These are phyloP conservation scores for Chaetomium tenue DNA, from an alignment of 495 filamentous ascomycete genomes.

Conservation along the genomic window DNA sequence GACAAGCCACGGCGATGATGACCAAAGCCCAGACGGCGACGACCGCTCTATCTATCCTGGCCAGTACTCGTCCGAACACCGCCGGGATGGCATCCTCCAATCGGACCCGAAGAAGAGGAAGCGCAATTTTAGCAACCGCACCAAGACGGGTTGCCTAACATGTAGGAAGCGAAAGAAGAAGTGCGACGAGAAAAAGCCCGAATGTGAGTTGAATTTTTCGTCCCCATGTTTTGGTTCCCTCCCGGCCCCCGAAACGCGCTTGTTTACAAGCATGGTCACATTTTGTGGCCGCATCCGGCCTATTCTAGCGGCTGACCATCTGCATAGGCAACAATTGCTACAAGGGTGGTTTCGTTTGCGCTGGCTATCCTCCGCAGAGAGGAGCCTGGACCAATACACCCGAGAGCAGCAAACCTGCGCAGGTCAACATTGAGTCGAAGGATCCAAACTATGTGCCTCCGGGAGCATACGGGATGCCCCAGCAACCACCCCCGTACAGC, in stretches of 20 bases:
- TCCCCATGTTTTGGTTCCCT: slow-evolving; percentile 14
- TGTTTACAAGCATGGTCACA: slow-evolving; percentile 24
- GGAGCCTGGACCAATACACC: slow-evolving; percentile 63
- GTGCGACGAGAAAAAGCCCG: slow-evolving; percentile 92
- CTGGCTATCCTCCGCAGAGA: slow-evolving; percentile 78
- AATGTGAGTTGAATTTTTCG: slow-evolving; percentile 60
- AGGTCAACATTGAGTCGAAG: slow-evolving; percentile 83
- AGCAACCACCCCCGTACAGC: slow-evolving; percentile 39
- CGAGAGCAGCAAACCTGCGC: slow-evolving; percentile 56
- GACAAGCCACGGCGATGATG: slow-evolving; percentile 40
- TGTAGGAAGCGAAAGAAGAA: slow-evolving; percentile 97
- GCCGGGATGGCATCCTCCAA: slow-evolving; percentile 55
- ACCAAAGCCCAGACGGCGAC: slow-evolving; percentile 51
- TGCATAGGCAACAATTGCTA: slow-evolving; percentile 82
- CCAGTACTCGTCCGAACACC: slow-evolving; percentile 48
- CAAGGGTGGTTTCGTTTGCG: slow-evolving; percentile 86
- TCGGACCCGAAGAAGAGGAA: slow-evolving; percentile 77
- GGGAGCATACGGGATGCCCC: slow-evolving; percentile 57
- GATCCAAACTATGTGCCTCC: slow-evolving; percentile 62
- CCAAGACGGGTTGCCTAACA: slow-evolving; percentile 96
- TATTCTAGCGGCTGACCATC: slow-evolving; percentile 22
- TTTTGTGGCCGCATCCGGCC: slow-evolving; percentile 22
- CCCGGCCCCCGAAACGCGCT: slow-evolving; percentile 1
- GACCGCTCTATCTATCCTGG: slow-evolving; percentile 43
- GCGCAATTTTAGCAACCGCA: slow-evolving; percentile 90